A percentile compares a stretch with the other conserved stretches of the same genome.
Conservation (phyloP, 1,284 basidiomycete genomes). For the Austroboletus novae-zelandiae region DNA sequence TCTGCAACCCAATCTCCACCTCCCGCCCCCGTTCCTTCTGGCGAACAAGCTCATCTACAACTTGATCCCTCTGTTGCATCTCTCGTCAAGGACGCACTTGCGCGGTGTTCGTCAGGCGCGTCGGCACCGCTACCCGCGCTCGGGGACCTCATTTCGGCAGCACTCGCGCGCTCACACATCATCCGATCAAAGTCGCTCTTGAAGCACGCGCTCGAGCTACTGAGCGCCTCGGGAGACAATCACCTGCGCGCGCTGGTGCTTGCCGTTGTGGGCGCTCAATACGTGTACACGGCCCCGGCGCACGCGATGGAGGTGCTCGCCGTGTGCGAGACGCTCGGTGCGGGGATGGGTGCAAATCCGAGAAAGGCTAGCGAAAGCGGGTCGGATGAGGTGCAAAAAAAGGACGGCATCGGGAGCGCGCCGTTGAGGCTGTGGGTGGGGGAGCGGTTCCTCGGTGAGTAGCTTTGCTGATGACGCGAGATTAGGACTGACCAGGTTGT, state of each 20-base stretch:
- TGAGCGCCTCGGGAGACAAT: slow-evolving; percentile 61
- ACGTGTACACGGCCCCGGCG: slow-evolving; percentile 64
- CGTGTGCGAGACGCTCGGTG: slow-evolving; percentile 65
- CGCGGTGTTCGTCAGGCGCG: slow-evolving; percentile 24
- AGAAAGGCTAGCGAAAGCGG: slow-evolving; percentile 21
- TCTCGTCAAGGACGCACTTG: slow-evolving; percentile 26
- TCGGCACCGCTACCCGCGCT: slow-evolving; percentile 29
- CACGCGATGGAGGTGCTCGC: slow-evolving; percentile 63
- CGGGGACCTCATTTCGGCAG: slow-evolving; percentile 30
- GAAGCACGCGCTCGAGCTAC: slow-evolving; percentile 54
- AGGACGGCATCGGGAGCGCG: slow-evolving; percentile 51
- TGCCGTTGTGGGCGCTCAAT: slow-evolving; percentile 64
- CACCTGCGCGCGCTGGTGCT: slow-evolving; percentile 67
- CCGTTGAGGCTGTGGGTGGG: slow-evolving; percentile 69
- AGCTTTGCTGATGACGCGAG: background rate
- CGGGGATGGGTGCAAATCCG: slow-evolving; percentile 57
- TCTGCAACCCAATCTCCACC: slow-evolving; percentile 9
- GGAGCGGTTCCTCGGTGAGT: slow-evolving; percentile 60
- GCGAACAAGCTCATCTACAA: slow-evolving; percentile 6
- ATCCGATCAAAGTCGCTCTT: slow-evolving; percentile 52
- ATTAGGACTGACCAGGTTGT: background rate
- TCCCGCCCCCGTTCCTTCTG: background rate
- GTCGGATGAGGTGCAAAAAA: slow-evolving; percentile 16
- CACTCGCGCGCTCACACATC: slow-evolving; percentile 23
- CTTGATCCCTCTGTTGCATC: slow-evolving; percentile 18